Percentiles rank a stretch among this genome's conserved stretches.
phyloP scores from a whole-genome alignment of 805 yeast genomes.

The Wickerhamiella qilinensis region DNA sequence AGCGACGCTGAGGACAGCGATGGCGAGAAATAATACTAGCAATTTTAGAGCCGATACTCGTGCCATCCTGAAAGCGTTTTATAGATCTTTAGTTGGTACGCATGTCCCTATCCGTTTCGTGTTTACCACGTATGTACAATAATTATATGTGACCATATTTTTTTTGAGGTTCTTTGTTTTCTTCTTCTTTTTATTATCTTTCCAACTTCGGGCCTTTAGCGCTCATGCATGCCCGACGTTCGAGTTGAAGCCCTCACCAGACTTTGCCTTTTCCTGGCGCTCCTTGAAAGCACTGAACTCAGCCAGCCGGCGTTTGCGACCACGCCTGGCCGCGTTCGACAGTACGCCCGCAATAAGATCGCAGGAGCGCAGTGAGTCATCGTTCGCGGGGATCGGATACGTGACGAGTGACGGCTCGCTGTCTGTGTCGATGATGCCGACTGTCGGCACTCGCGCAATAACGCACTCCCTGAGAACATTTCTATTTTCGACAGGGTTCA shows the following conservation, averaged over 20 bases:
- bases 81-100: too few relatives aligned
- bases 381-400: conserved; percentile 93
- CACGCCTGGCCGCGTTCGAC: conserved; percentile 71
- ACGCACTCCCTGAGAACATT: conserved; percentile 70
- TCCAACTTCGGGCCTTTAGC: too few relatives aligned
- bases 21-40: too few relatives aligned
- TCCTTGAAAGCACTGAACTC: conserved; percentile 22
- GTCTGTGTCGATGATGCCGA: conserved; percentile 88
- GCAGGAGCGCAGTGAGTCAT: conserved; percentile 71
- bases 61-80: too few relatives aligned
- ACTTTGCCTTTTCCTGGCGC: conserved; percentile 9
- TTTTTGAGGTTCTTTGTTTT: too few relatives aligned
- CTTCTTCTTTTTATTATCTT: too few relatives aligned
- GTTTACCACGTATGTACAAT: too few relatives aligned
- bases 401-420: conserved; percentile 80
- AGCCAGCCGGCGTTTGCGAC: conserved; percentile 41
- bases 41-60: too few relatives aligned
- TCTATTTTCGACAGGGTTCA: conserved; percentile 79
- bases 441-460: conserved; percentile 71
- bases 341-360: conserved; percentile 70
- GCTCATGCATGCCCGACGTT: too few relatives aligned
- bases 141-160: too few relatives aligned
- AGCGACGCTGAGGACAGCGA: conserved; percentile 59
- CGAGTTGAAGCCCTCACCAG: conserved; percentile 10
- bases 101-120: too few relatives aligned